These are phyloP conservation scores for Phyllosticta ampelicida DNA, from an alignment of 2,329 filamentous ascomycete genomes.

Conservation along the genomic window DNA sequence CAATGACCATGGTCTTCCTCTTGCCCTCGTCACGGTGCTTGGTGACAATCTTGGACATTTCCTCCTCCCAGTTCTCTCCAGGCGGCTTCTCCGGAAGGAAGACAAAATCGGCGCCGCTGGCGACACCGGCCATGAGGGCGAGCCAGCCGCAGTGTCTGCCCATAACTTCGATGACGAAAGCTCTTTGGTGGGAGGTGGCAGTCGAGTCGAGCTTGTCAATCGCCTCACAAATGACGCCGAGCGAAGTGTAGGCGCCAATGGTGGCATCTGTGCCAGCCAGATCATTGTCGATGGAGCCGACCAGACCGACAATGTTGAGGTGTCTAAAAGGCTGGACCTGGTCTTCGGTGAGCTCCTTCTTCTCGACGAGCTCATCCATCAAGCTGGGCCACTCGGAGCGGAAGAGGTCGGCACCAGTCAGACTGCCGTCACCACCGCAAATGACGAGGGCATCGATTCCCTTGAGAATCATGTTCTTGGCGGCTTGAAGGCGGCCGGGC, in stretches of 20 bases:
- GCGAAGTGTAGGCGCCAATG: constrained; percentile 90
- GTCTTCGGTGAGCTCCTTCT: constrained; percentile 56
- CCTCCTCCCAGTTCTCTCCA: constrained; percentile 73
- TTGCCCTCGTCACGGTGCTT: constrained; percentile 83
- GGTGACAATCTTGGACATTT: constrained; percentile 71
- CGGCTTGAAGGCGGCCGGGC: constrained; percentile 68
- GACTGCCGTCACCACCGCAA: constrained; percentile 90
- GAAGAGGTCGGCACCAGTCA: constrained; percentile 93
- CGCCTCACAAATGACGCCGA: constrained; percentile 86
- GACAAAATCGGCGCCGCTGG: constrained; percentile 89
- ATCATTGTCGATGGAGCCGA: constrained; percentile 97
- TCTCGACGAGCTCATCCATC: constrained; percentile 70
- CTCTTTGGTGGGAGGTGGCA: constrained; percentile 83
- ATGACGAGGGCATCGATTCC: constrained; percentile 96
- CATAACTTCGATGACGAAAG: constrained; percentile 98
- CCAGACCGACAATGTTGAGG: constrained; percentile 91
- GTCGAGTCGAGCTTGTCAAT: constrained; percentile 97
- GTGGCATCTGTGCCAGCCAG: constrained; percentile 95
- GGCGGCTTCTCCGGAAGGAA: constrained; percentile 95
- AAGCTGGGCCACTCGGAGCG: constrained; percentile 84
- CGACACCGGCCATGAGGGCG: constrained; percentile 89
- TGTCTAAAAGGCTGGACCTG: constrained; percentile 69
- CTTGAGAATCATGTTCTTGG: constrained; percentile 86
- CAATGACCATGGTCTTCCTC: constrained; percentile 94
- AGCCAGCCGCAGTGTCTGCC: constrained; percentile 96